Evolutionary conservation across 2,329 filamentous ascomycete species (phyloP).

Genomic region (Arthroderma uncinatum): DNA sequence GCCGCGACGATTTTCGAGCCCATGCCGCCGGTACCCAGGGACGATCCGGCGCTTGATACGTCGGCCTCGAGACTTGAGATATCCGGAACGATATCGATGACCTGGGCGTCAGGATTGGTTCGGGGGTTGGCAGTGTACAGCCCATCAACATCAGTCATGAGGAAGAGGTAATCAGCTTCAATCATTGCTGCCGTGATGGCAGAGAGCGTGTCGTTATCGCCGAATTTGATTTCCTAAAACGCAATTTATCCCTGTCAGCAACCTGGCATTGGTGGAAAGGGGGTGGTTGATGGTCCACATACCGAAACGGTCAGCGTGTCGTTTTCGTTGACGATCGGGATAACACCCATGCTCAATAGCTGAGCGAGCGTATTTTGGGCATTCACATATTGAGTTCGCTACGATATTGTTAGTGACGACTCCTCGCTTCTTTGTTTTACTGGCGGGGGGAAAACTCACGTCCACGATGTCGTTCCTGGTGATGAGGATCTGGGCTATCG

Average conservation of each 20-base stretch:
- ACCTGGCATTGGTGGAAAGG: not conserved
- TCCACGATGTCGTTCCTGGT: constrained; percentile 95
- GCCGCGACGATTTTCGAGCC: constrained; percentile 94
- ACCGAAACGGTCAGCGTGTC: constrained; percentile 84
- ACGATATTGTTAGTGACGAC: constrained; percentile 14
- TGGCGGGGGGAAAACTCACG: constrained; percentile 39
- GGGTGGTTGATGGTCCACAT: constrained; percentile 15
- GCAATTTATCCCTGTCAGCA: not conserved
- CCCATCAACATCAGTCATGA: constrained; percentile 98
- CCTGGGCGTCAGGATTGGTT: constrained; percentile 67
- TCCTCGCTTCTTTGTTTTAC: not conserved
- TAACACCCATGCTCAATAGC: constrained; percentile 85
- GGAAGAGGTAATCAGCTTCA: constrained; percentile 87
- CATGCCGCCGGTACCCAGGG: constrained; percentile 92
- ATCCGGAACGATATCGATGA: constrained; percentile 87
- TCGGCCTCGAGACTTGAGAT: constrained; percentile 74
- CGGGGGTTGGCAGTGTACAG: constrained; percentile 94
- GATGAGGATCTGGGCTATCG: constrained; percentile 85
- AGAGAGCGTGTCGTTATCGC: constrained; percentile 94
- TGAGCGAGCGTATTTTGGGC: constrained; percentile 91
- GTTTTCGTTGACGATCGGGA: constrained; percentile 98
- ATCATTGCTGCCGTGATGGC: constrained; percentile 97
- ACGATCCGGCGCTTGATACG: constrained; percentile 79
- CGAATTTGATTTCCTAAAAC: constrained; percentile 85
- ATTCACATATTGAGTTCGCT: constrained; percentile 89